Evolutionary conservation across 345 rosid genomes (phyloP).

Genomic region (Nasturtium officinale): DNA sequence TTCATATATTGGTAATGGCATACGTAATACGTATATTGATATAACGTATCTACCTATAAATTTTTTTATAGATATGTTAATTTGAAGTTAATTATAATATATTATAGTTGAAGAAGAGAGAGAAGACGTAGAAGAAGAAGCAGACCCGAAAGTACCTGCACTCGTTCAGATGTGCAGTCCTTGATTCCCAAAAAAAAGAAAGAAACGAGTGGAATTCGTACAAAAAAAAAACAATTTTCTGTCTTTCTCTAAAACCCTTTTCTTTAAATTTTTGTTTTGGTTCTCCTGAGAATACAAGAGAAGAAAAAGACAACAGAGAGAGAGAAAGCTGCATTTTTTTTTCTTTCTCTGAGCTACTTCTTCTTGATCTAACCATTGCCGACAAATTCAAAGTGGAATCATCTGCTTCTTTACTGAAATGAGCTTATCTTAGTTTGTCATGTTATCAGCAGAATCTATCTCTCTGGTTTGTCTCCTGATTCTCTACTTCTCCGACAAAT

Average conservation of each 20-base stretch:
- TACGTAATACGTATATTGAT: constrained; percentile 38
- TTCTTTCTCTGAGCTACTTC: constrained; percentile 4
- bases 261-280: constrained; percentile 17
- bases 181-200: not conserved
- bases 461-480: constrained; percentile 37
- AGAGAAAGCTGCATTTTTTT: constrained; percentile 35
- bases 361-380: constrained; percentile 54
- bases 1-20: constrained; percentile 12
- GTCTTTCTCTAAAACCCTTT: constrained; percentile 47
- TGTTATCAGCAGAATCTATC: constrained; percentile 26
- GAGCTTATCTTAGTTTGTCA: constrained; percentile 38
- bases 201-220: constrained; percentile 23
- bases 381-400: constrained; percentile 35
- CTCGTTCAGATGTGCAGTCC: constrained; percentile 48
- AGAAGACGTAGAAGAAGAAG: constrained; percentile 43
- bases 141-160: constrained; percentile 55
- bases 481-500: constrained; percentile 41
- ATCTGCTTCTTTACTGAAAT: constrained; percentile 32
- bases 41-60: constrained; percentile 43
- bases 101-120: constrained; percentile 41
- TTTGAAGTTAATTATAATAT: constrained; percentile 35
- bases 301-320: constrained; percentile 39
- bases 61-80: constrained; percentile 9
- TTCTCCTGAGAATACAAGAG: constrained; percentile 38
- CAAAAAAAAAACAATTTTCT: constrained; percentile 35